Evolutionary conservation across 352 stramenopile genomes (phyloP).

Genomic region (Globisporangium okanoganense): DNA sequence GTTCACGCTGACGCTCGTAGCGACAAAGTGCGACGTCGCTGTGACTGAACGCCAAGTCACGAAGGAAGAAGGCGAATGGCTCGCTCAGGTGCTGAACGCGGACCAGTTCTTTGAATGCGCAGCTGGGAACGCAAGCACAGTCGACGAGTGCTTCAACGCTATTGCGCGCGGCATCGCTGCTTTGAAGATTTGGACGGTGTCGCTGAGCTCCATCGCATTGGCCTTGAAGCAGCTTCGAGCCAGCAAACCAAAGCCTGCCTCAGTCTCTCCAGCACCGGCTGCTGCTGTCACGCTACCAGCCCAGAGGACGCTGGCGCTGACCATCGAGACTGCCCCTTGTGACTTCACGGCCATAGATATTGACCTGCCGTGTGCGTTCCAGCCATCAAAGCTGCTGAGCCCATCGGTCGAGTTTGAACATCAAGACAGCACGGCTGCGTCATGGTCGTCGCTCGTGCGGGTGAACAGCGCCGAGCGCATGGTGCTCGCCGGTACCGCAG

Average conservation of each 20-base stretch:
- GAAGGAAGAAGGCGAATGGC: conserved; percentile 18
- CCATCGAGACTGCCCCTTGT: neutral
- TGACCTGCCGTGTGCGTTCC: neutral
- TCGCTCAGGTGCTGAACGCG: conserved; percentile 21
- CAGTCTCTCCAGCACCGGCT: neutral
- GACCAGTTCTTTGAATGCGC: conserved; percentile 25
- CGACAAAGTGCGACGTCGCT: conserved; percentile 16
- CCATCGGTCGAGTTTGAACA: conserved; percentile 6
- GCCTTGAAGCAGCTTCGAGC: neutral
- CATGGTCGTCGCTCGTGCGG: conserved; percentile 4
- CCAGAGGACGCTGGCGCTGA: neutral
- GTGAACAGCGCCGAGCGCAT: conserved; percentile 1
- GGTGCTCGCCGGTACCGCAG: conserved; percentile 4
- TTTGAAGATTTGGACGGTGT: neutral
- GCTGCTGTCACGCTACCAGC: neutral
- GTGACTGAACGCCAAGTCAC: conserved; percentile 10
- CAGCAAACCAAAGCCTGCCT: neutral
- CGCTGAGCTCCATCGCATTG: neutral
- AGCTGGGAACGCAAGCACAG: too few species aligned
- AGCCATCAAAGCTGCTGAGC: conserved; percentile 1
- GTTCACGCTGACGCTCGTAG: conserved; percentile 34
- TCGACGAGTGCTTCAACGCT: conserved; percentile 5
- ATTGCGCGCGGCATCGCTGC: neutral
- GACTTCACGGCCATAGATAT: neutral
- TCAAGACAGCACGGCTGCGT: neutral